A percentile compares a stretch with the other conserved stretches of the same genome.
These are phyloP conservation scores for Berkeleyomyces basicola DNA, from an alignment of 2,329 filamentous ascomycete species.

Conservation along the genomic window DNA sequence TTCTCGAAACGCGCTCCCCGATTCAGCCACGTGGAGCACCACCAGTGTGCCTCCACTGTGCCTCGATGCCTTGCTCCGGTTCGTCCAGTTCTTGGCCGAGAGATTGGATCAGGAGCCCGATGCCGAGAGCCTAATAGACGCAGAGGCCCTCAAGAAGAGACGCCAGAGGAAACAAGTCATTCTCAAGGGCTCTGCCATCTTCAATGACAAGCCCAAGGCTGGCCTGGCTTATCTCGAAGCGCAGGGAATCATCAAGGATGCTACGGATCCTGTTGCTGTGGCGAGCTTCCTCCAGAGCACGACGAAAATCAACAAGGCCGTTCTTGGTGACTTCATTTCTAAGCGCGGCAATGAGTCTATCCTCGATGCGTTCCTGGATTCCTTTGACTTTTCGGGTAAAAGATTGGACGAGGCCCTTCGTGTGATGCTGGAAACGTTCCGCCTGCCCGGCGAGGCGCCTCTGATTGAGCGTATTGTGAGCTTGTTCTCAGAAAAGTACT, in stretches of 20 bases:
- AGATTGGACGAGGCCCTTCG: slow-evolving; percentile 81
- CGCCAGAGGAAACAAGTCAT: slow-evolving; percentile 73
- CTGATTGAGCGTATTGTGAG: slow-evolving; percentile 88
- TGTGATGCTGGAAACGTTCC: slow-evolving; percentile 76
- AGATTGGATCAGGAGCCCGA: slow-evolving; percentile 54
- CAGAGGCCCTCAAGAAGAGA: slow-evolving; percentile 48
- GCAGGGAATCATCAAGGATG: slow-evolving; percentile 68
- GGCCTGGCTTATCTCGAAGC: slow-evolving; percentile 74
- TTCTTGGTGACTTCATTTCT: slow-evolving; percentile 82
- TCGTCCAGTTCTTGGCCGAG: slow-evolving; percentile 82
- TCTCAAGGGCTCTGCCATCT: slow-evolving; percentile 72
- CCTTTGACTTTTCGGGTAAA: slow-evolving; percentile 79
- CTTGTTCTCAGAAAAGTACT: slow-evolving; percentile 75
- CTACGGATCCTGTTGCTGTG: slow-evolving; percentile 56
- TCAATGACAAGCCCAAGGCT: slow-evolving; percentile 86
- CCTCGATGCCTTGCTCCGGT: slow-evolving; percentile 77
- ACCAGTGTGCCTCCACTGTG: slow-evolving; percentile 94
- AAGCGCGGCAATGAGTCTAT: slow-evolving; percentile 81
- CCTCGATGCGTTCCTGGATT: slow-evolving; percentile 63
- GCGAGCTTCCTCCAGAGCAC: slow-evolving; percentile 82
- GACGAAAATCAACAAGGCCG: slow-evolving; percentile 72
- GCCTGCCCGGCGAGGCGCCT: slow-evolving; percentile 79
- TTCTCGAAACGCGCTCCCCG: slow-evolving; percentile 85
- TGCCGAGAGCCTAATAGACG: slow-evolving; percentile 42
- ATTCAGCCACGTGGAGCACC: slow-evolving; percentile 97